A percentile compares a stretch with the other conserved stretches of the same genome.
These are phyloP conservation scores for Ligustrum vulgare DNA, from an alignment of 257 asterid genomes.

Conservation along the genomic window DNA sequence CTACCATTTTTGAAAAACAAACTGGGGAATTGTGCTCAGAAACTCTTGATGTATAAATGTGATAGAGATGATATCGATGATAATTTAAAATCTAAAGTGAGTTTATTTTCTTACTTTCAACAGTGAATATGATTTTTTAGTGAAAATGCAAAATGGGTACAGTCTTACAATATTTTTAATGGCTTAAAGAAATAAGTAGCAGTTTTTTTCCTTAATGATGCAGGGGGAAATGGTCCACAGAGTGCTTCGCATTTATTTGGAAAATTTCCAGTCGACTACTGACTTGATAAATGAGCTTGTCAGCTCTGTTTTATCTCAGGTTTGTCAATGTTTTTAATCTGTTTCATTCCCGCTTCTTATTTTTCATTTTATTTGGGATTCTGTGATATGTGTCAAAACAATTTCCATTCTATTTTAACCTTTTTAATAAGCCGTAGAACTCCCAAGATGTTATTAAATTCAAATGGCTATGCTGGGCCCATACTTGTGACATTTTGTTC, in stretches of 20 bases:
- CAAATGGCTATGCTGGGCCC: conserved; percentile 19
- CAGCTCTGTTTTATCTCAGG: conserved; percentile 74
- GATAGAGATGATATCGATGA: conserved; percentile 48
- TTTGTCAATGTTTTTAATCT: conserved; percentile 25
- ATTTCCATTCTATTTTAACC: conserved; percentile 4
- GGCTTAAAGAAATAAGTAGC: conserved; percentile 11
- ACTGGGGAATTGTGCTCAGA: conserved; percentile 61
- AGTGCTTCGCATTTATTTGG: conserved; percentile 75
- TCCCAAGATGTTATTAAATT: not conserved
- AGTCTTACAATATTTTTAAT: conserved; percentile 15
- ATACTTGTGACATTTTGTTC: conserved; percentile 19
- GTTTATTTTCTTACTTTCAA: conserved; percentile 24
- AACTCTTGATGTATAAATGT: conserved; percentile 66
- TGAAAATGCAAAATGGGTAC: conserved; percentile 12
- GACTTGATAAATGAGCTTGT: conserved; percentile 72
- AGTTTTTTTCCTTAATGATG: conserved; percentile 27
- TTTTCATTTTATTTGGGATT: not conserved
- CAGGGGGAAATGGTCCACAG: conserved; percentile 85
- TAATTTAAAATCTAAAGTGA: conserved; percentile 58
- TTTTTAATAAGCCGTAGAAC: conserved; percentile 11
- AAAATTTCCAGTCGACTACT: conserved; percentile 55
- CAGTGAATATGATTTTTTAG: conserved; percentile 8
- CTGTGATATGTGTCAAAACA: conserved; percentile 2
- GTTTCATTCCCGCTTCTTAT: conserved; percentile 4
- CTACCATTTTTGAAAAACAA: conserved; percentile 56